Conservation (phyloP, 768 basidiomycete species). For the Hortiboletus flavorubellus region DNA sequence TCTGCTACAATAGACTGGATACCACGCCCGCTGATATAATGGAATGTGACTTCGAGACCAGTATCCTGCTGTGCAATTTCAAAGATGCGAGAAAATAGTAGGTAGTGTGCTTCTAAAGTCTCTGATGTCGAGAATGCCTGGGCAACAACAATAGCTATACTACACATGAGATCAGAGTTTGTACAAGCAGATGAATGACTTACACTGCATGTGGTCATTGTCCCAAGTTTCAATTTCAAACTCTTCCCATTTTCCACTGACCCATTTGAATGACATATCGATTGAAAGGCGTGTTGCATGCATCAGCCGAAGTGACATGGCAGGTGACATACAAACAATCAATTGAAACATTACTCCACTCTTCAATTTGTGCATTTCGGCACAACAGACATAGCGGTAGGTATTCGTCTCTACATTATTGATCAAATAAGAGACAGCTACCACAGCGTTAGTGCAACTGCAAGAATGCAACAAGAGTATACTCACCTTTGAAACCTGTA, state of each 20-base stretch:
- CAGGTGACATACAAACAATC: background rate
- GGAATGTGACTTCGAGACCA: background rate
- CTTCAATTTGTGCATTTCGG: no score
- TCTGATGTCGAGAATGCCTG: slow-evolving; percentile 1
- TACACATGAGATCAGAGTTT: background rate
- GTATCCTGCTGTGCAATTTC: background rate
- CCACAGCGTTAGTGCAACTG: no score
- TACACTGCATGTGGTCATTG: background rate
- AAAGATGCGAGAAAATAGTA: slow-evolving; percentile 2
- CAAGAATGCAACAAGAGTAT: no score
- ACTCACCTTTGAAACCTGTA: no score
- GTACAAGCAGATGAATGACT: background rate
- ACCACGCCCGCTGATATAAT: background rate
- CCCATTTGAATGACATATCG: slow-evolving; percentile 1
- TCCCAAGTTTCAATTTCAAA: slow-evolving; percentile 6
- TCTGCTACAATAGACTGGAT: slow-evolving; percentile 7
- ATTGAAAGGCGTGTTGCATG: background rate
- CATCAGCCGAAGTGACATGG: background rate
- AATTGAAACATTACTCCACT: background rate
- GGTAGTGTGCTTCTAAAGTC: background rate
- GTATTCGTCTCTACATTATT: no score
- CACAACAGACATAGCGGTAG: no score
- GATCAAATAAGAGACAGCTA: no score
- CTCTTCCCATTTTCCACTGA: background rate
- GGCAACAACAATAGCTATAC: slow-evolving; percentile 1